These are phyloP conservation scores for Phytopythium montanum DNA, from an alignment of 352 stramenopile species.

Conservation along the genomic window DNA sequence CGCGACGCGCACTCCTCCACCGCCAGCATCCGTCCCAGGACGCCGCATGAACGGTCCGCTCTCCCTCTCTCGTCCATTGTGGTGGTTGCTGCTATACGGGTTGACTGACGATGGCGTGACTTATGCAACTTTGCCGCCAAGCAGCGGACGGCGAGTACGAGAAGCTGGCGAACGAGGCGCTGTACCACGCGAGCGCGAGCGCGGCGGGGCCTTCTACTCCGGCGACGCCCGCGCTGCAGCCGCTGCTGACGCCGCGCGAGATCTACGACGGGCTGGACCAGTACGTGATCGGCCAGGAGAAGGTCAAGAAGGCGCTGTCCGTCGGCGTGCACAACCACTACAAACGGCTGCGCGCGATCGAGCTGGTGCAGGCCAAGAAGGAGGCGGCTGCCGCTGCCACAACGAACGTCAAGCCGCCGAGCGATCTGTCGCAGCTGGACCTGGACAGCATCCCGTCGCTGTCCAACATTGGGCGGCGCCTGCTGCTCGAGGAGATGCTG, in stretches of 20 bases:
- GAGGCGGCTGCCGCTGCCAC: constrained; percentile 32
- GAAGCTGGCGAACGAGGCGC: constrained; percentile 64
- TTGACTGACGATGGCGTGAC: too few species aligned
- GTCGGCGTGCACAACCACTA: constrained; percentile 99
- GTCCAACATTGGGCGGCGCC: constrained; percentile 41
- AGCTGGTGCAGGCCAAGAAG: constrained; percentile 47
- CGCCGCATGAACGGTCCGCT: constrained; percentile 47
- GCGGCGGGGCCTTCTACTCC: constrained; percentile 11
- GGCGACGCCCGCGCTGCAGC: constrained; percentile 27
- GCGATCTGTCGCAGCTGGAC: constrained; percentile 25
- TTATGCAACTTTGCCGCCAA: neutral
- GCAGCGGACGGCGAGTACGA: constrained; percentile 69
- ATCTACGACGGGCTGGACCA: constrained; percentile 95
- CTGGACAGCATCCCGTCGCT: constrained; percentile 26
- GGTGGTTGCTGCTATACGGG: too few species aligned
- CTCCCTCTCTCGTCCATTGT: neutral
- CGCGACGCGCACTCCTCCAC: neutral
- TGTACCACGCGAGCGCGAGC: constrained; percentile 14
- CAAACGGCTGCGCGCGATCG: constrained; percentile 88
- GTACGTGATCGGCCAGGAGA: constrained; percentile 97
- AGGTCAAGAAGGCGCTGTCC: constrained; percentile 95
- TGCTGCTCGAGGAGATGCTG: constrained; percentile 66
- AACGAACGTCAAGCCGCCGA: constrained; percentile 15
- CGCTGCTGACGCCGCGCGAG: constrained; percentile 87
- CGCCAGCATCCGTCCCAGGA: constrained; percentile 11